Evolutionary conservation across 345 rosid genomes (phyloP).

Genomic region (Lepidium aucheri): DNA sequence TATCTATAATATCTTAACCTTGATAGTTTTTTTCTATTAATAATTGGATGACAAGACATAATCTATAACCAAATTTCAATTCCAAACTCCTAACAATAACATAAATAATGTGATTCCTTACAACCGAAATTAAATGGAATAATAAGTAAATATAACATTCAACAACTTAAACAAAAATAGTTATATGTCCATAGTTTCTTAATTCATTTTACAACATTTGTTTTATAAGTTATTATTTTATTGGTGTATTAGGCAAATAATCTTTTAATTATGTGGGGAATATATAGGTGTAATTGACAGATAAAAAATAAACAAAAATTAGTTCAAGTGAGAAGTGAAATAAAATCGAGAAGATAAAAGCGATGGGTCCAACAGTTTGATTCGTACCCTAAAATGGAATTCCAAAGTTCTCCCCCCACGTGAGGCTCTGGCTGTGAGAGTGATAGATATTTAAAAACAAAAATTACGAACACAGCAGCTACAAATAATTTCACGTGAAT

Average conservation of each 20-base stretch:
- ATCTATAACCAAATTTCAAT: too few species aligned
- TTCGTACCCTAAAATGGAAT: slow-evolving; percentile 2
- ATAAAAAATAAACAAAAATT: background rate
- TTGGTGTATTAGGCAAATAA: background rate
- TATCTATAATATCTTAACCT: too few species aligned
- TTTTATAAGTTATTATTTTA: background rate
- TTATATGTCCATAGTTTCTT: too few species aligned
- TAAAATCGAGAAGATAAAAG: slow-evolving; percentile 3
- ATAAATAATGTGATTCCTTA: too few species aligned
- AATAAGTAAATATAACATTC: too few species aligned
- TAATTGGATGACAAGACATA: too few species aligned
- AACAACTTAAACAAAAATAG: too few species aligned
- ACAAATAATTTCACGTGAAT: background rate
- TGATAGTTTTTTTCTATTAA: too few species aligned
- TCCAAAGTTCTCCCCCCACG: slow-evolving; percentile 9
- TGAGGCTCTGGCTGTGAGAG: slow-evolving; percentile 26
- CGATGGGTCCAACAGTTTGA: slow-evolving; percentile 6
- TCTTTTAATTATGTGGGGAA: background rate
- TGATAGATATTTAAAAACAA: background rate
- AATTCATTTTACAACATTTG: too few species aligned
- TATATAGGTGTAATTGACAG: background rate
- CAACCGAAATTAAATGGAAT: too few species aligned
- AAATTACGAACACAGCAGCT: background rate
- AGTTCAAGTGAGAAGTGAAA: slow-evolving; percentile 4
- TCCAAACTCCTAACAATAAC: too few species aligned